These are phyloP conservation scores for Sugiyamaella xylanicola DNA, from an alignment of 1,139 yeast species.

Conservation along the genomic window DNA sequence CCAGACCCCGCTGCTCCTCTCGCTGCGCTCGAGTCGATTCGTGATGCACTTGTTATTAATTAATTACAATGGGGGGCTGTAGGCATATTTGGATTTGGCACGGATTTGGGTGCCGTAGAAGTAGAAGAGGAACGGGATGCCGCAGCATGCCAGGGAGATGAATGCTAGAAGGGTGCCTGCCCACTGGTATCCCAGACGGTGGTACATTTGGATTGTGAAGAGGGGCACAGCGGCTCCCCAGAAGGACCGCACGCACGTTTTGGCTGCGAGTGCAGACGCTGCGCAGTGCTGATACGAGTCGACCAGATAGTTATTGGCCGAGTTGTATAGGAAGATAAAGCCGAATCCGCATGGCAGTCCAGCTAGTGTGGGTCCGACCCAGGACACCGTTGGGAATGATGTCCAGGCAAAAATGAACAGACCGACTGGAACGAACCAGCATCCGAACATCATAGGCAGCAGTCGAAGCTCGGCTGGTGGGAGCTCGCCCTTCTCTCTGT, in stretches of 20 bases:
- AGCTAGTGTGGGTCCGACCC: conserved; percentile 88
- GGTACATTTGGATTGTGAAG: conserved; percentile 56
- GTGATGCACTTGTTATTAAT: neutral
- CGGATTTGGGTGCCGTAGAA: conserved; percentile 65
- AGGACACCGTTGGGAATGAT: conserved; percentile 65
- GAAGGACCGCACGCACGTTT: conserved; percentile 55
- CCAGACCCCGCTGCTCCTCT: too few relatives aligned
- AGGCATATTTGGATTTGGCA: conserved; percentile 64
- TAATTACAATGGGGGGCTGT: conserved; percentile 2
- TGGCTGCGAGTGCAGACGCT: conserved; percentile 90
- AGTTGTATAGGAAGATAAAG: conserved; percentile 55
- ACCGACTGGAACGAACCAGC: conserved; percentile 70
- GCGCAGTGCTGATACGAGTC: conserved; percentile 70
- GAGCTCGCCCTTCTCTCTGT: conserved; percentile 51
- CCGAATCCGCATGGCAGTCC: conserved; percentile 64
- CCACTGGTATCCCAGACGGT: conserved; percentile 71
- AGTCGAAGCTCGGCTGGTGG: conserved; percentile 88
- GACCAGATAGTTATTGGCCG: conserved; percentile 63
- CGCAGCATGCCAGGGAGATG: conserved; percentile 59
- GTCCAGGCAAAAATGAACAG: conserved; percentile 86
- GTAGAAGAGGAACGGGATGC: conserved; percentile 69
- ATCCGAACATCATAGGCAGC: conserved; percentile 70
- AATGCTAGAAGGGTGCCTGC: conserved; percentile 74
- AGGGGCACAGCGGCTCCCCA: conserved; percentile 46
- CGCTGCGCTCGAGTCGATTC: too few relatives aligned